Base-by-base conservation (phyloP, 1,139 yeast species). In the Petasospora rhodanensis region DNA sequence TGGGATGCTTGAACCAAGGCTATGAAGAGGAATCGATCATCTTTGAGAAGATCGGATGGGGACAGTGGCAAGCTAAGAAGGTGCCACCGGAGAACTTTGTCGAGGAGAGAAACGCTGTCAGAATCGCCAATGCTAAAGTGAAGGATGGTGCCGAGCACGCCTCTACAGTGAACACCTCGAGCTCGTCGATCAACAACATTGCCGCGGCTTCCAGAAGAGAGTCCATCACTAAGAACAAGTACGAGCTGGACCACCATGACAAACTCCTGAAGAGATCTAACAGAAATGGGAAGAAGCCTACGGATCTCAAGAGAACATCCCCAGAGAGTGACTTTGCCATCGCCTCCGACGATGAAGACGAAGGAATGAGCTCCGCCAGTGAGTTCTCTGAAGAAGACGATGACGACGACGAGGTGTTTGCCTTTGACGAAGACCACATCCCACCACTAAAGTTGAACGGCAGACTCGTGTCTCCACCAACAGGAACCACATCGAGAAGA, bases 41-140 rank as follows among this genome's bases (percentile, higher is more conserved):
- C 14, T 89, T 89, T 62, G 95, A 86, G 51, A 89, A 89, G 62
- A 87, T 87, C 25, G 96, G 96, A 17, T 89, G 97, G 97, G 97
- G 97, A 39, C 93, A 91, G 54, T 89, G 97, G 97, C 86, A 89
- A 18, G 94, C 89, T 7, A 69, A 79, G 40, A 62, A 68, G 31
- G 74, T 71, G 12, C 72, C 68, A 32, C 57, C 70, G 8, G 75
- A 68, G 40, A 61, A 60, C 38, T 76, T 76, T 39, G 69, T 65
- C 20, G 65, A 44, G 20, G 56, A 59, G 34, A 50, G 64, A 26
- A 55, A 53, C 22, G 37, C 44, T 9, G 47, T 55, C 6, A 54
- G 55, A 35, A 49, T 51, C 14, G 52, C 57, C 16, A 61, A 54
- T 40, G 57, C 55, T 17, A 56, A 58, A 42, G 65, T 62, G 23